Evolutionary conservation across 495 filamentous ascomycete genomes (phyloP), one percentile per base, ranked within the genome.

Genomic region (Thozetella sp.): DNA sequence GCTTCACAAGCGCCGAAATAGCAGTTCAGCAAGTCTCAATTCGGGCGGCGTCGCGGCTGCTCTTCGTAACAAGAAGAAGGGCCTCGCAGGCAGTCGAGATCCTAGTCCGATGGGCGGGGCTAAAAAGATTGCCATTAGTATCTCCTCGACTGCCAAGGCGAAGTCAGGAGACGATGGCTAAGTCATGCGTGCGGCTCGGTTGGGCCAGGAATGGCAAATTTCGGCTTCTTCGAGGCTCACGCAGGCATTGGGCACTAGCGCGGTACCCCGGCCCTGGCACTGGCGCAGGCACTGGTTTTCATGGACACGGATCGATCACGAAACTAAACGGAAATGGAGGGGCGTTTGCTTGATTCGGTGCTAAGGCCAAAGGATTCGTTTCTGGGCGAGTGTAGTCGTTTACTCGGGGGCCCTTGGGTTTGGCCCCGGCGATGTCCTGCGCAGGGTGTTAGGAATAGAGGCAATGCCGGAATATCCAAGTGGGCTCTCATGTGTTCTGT

Each of bases 1-100:
- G 10, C 80, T 80, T 37, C 82, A 83, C 57, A 93, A 93, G 72
- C 82, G 88, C 48, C 81, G 90, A 60, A 92, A 80, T 55, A 84
- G 79, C 63, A 75, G 67, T 25, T 67, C 70, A 12, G 66, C 69
- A 4, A 71, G 69, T 27, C 65, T 65, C 2, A 76, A 70, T 20
- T 30, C 64, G 9, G 62, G 66, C 3, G 40, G 17, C 30, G 19
- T 50, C 15, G 51, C 62, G 23, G 51, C 61, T 12, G 19, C 63
- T 3, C 50, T 59, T 3, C 58, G 65, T 15, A 65, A 57, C 22
- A 69, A 67, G 30, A 70, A 67, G 30, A 70, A 66, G 61, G 58
- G 59, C 37, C 64, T 67, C 34, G 17, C 59, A 30, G 51, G 50
- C 56, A 30, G 57, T 37, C 37, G 51, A 3, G 54, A 57, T 20